Evolutionary conservation across 1,284 basidiomycete genomes (phyloP).

Genomic region (Sporisorium graminicola): DNA sequence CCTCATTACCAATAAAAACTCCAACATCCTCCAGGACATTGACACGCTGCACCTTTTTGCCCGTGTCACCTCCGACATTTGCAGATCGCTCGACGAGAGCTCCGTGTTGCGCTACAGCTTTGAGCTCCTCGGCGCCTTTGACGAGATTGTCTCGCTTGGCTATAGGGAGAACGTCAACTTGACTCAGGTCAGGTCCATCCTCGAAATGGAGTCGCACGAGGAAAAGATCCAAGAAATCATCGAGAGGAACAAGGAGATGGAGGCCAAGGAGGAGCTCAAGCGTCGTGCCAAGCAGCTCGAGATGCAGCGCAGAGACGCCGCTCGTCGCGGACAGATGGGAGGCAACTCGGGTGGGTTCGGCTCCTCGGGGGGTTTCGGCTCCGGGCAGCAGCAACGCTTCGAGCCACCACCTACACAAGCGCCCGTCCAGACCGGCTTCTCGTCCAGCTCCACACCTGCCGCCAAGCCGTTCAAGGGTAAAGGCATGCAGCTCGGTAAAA

Average conservation of each 20-base stretch:
- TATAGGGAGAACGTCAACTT: constrained; percentile 94
- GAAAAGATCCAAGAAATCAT: constrained; percentile 99
- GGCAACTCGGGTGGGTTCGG: constrained; percentile 53
- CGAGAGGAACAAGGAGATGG: constrained; percentile 97
- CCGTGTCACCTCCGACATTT: constrained; percentile 90
- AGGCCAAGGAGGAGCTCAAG: constrained; percentile 99
- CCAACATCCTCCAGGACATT: constrained; percentile 98
- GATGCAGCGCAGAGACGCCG: constrained; percentile 83
- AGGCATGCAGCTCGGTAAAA: constrained; percentile 99
- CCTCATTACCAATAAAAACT: constrained; percentile 96
- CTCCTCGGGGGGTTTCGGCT: constrained; percentile 31
- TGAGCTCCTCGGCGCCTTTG: constrained; percentile 93
- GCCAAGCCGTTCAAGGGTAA: constrained; percentile 88
- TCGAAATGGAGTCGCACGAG: constrained; percentile 99
- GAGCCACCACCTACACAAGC: constrained; percentile 57
- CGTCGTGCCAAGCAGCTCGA: constrained; percentile 97
- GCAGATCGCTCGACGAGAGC: constrained; percentile 81
- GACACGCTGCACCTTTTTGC: constrained; percentile 94
- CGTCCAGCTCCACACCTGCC: constrained; percentile 43
- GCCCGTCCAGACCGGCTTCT: constrained; percentile 58
- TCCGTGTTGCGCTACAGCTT: constrained; percentile 94
- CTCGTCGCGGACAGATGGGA: constrained; percentile 59
- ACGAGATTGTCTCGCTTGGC: constrained; percentile 94
- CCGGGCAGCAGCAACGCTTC: constrained; percentile 50
- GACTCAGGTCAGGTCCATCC: constrained; percentile 87